Evolutionary conservation across 2,329 filamentous ascomycete species (phyloP).

Genomic region (Fusarium circinatum): DNA sequence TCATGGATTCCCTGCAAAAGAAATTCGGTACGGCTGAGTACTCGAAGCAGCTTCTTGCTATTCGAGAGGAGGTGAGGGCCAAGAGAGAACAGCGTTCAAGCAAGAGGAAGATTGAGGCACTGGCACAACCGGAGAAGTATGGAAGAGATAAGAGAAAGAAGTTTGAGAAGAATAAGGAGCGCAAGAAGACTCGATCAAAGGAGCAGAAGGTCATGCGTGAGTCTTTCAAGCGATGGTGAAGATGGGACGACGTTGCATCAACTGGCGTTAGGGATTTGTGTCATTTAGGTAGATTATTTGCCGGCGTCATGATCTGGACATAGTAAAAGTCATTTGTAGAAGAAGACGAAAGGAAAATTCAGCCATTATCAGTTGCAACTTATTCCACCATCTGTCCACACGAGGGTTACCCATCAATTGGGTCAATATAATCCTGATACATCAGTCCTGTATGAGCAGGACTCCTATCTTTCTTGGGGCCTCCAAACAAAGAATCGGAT

Average conservation of each 20-base stretch:
- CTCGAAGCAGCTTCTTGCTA: slow-evolving; percentile 76
- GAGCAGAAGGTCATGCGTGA: slow-evolving; percentile 78
- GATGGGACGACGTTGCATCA: slow-evolving; percentile 31
- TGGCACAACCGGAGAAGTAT: slow-evolving; percentile 82
- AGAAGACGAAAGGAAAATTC: slow-evolving; percentile 8
- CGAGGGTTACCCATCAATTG: background rate
- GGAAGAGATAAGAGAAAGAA: slow-evolving; percentile 84
- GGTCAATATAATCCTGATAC: background rate
- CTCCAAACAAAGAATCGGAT: background rate
- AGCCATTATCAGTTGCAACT: background rate
- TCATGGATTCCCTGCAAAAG: slow-evolving; percentile 85
- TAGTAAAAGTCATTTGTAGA: slow-evolving; percentile 23
- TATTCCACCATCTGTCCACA: background rate
- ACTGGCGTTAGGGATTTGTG: slow-evolving; percentile 43
- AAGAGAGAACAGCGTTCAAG: slow-evolving; percentile 78
- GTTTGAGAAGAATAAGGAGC: slow-evolving; percentile 84
- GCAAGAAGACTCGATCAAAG: slow-evolving; percentile 79
- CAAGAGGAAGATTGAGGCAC: slow-evolving; percentile 91
- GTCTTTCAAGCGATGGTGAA: slow-evolving; percentile 67
- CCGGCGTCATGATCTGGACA: slow-evolving; percentile 30
- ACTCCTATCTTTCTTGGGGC: background rate
- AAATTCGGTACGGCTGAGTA: slow-evolving; percentile 85
- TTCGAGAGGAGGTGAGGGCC: slow-evolving; percentile 77
- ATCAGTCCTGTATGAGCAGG: background rate
- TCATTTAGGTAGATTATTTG: slow-evolving; percentile 22